These are phyloP conservation scores for Malus domestica DNA, from an alignment of 306 rosid genomes.

Conservation along the genomic window ASM211411v1 NC_041794.1:36597001-36597500, in stretches of 20 bases:
- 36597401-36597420: not conserved
- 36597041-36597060: not conserved
- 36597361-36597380: not conserved
- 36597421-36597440: not conserved
- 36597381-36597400: not conserved
- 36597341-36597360: not conserved
- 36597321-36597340: not conserved
- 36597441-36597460: not conserved
- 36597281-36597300: not conserved
- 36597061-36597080: not conserved
- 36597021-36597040: slow-evolving; percentile 37
- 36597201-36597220: not conserved
- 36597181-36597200: slow-evolving; percentile 68
- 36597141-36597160: slow-evolving; percentile 69
- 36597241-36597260: not conserved
- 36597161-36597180: slow-evolving; percentile 91
- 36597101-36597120: slow-evolving; percentile 48
- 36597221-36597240: not conserved
- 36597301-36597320: not conserved
- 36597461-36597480: not conserved
- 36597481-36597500: not conserved
- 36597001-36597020: slow-evolving; percentile 96
- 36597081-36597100: slow-evolving; percentile 15
- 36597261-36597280: not conserved
- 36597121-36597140: slow-evolving; percentile 76